phyloP scores from a whole-genome alignment of 2,329 filamentous ascomycete genomes.

The Fusarium kyushuense region DNA sequence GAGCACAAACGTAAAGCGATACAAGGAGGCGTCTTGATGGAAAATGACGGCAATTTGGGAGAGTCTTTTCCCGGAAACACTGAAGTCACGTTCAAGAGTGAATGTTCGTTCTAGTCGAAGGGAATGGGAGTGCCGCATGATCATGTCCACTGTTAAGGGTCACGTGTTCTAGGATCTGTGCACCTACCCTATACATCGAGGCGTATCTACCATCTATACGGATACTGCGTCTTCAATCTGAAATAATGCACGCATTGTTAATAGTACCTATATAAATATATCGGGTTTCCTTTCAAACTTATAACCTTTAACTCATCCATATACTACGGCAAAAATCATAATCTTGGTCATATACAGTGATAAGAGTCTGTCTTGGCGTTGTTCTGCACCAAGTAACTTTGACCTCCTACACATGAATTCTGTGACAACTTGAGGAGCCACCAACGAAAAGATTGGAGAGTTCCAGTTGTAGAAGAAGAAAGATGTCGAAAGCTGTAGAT shows the following conservation, averaged over 20 bases:
- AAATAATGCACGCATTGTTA: background rate
- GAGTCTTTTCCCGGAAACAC: background rate
- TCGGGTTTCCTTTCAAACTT: background rate
- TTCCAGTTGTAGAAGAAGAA: background rate
- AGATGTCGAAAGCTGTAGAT: background rate
- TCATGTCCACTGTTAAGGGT: background rate
- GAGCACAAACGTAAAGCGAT: background rate
- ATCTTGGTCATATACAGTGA: background rate
- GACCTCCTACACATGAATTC: background rate
- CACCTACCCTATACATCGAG: background rate
- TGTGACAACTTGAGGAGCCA: background rate
- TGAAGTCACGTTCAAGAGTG: conserved; percentile 9
- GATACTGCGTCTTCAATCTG: background rate
- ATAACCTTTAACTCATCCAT: background rate
- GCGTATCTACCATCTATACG: too few relatives aligned
- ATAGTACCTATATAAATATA: background rate
- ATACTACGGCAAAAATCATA: background rate
- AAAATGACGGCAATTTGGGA: background rate
- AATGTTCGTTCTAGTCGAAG: conserved; percentile 2
- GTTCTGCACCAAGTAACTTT: too few relatives aligned
- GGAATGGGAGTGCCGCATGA: conserved; percentile 11
- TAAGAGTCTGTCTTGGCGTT: too few relatives aligned
- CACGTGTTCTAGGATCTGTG: conserved; percentile 9
- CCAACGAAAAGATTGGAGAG: background rate
- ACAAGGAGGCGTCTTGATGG: background rate